A percentile compares a stretch with the other conserved stretches of the same genome.
Evolutionary conservation across 495 filamentous ascomycete genomes (phyloP).

Genomic region (Platismatia glauca): DNA sequence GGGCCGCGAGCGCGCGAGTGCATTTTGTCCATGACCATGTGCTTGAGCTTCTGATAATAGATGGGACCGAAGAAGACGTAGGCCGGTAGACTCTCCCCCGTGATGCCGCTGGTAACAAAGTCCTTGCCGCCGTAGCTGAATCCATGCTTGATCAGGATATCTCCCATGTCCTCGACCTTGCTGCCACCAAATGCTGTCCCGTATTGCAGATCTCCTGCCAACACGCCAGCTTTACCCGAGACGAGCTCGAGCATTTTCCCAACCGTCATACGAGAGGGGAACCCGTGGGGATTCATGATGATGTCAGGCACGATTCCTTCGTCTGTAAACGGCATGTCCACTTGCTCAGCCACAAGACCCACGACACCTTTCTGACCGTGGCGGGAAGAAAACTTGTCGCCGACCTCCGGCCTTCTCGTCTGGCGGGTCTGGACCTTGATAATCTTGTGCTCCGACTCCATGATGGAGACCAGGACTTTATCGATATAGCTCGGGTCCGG

Average conservation of each 20-base stretch:
- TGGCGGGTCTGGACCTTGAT: slow-evolving; percentile 90
- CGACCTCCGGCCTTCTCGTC: slow-evolving; percentile 85
- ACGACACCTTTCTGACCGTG: slow-evolving; percentile 98
- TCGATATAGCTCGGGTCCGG: slow-evolving; percentile 82
- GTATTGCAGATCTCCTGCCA: slow-evolving; percentile 73
- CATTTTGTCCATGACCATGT: slow-evolving; percentile 99
- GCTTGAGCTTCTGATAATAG: slow-evolving; percentile 99
- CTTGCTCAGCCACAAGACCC: slow-evolving; percentile 89
- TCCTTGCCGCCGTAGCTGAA: slow-evolving; percentile 97
- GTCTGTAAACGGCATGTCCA: slow-evolving; percentile 95
- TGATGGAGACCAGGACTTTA: slow-evolving; percentile 82
- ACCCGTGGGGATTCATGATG: slow-evolving; percentile 99
- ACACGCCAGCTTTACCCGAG: slow-evolving; percentile 84
- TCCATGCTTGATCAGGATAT: slow-evolving; percentile 72
- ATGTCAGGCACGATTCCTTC: slow-evolving; percentile 85
- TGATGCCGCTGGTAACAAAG: slow-evolving; percentile 90
- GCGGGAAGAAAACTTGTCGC: slow-evolving; percentile 96
- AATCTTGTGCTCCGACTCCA: slow-evolving; percentile 68
- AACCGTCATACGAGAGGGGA: slow-evolving; percentile 99
- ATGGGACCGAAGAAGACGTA: slow-evolving; percentile 99
- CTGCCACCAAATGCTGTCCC: slow-evolving; percentile 93
- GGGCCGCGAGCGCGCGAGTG: slow-evolving; percentile 88
- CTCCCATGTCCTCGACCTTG: slow-evolving; percentile 83
- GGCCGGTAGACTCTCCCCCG: slow-evolving; percentile 82
- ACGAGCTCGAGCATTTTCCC: slow-evolving; percentile 96